Conservation (phyloP, 768 basidiomycete genomes). For the Mrakia frigida region DNA sequence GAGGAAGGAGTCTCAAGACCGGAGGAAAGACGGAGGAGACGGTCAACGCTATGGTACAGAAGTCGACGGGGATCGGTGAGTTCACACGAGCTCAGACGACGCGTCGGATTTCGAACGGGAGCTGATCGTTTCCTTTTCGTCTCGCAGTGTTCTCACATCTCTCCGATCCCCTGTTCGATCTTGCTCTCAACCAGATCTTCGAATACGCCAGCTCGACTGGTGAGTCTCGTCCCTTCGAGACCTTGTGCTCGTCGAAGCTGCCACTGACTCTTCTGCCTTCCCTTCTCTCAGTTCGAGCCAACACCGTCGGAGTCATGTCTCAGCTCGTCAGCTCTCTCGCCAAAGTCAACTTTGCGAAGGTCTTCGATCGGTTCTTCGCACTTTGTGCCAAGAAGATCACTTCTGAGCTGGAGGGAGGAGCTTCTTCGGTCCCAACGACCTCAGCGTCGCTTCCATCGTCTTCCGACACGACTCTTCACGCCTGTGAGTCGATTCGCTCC, state of each 20-base stretch:
- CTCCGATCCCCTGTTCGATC: constrained; percentile 70
- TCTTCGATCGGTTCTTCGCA: constrained; percentile 72
- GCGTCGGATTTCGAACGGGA: too few species aligned
- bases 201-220: constrained; percentile 52
- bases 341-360: constrained; percentile 67
- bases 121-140: background rate
- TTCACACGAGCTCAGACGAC: too few species aligned
- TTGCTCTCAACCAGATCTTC: constrained; percentile 74
- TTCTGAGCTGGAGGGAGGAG: constrained; percentile 68
- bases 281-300: constrained; percentile 67
- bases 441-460: constrained; percentile 47
- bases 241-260: background rate
- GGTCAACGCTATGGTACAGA: constrained; percentile 38
- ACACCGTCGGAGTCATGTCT: constrained; percentile 83
- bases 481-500: constrained; percentile 54
- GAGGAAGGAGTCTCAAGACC: constrained; percentile 65
- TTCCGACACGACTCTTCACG: constrained; percentile 79
- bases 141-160: constrained; percentile 52
- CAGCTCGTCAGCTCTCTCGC: constrained; percentile 81
- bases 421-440: constrained; percentile 66
- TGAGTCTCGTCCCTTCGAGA: background rate
- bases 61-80: constrained; percentile 26
- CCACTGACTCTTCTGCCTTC: background rate
- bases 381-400: constrained; percentile 70
- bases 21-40: constrained; percentile 47